Conservation (phyloP, 768 basidiomycete genomes). For the Albatrellus ellisii region DNA sequence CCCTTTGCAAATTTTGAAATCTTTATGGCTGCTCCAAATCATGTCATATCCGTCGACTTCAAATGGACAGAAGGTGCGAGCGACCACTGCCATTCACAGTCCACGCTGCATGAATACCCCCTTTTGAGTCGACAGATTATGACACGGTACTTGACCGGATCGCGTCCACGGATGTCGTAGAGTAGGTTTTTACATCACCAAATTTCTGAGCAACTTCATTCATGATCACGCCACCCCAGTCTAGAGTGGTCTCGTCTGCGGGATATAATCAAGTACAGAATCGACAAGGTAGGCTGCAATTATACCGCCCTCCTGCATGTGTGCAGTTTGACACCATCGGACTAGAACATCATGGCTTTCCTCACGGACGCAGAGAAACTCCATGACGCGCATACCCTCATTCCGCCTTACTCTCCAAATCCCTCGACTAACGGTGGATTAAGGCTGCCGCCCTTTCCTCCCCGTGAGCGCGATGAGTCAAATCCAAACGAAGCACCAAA, state of each 20-base stretch:
- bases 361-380: conserved; percentile 18
- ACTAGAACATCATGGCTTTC: conserved; percentile 22
- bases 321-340: neutral
- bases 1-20: too few species aligned
- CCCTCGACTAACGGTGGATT: conserved; percentile 38
- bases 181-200: conserved; percentile 24
- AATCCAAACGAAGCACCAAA: conserved; percentile 42
- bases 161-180: conserved; percentile 49
- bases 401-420: conserved; percentile 25
- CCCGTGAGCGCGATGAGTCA: conserved; percentile 35
- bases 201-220: neutral
- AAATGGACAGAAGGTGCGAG: conserved; percentile 4
- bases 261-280: conserved; percentile 58
- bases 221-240: conserved; percentile 21
- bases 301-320: neutral
- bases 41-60: neutral
- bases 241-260: conserved; percentile 60
- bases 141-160: conserved; percentile 45
- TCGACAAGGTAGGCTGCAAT: conserved; percentile 44
- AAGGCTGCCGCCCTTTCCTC: conserved; percentile 62
- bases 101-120: too few species aligned
- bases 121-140: conserved; percentile 30
- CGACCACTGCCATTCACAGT: too few species aligned
- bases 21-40: neutral
- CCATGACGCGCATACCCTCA: conserved; percentile 25